phyloP scores from a whole-genome alignment of 1,284 basidiomycete species.

The Pseudomicrostroma phylloplanum region DNA sequence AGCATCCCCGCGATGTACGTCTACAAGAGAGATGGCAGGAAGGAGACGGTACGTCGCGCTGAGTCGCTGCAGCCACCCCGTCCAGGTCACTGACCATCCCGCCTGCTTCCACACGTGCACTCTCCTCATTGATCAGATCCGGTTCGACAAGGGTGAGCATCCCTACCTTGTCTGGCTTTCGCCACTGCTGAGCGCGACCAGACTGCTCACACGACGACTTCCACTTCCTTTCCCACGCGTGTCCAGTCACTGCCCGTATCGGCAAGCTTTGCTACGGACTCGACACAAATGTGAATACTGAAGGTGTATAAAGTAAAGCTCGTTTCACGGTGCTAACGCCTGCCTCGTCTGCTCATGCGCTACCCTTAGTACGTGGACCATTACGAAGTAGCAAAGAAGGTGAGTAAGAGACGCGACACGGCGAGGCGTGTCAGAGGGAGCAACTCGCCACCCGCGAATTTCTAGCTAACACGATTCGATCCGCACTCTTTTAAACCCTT shows the following conservation, averaged over 20 bases:
- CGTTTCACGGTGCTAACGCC: neutral
- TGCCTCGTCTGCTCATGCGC: neutral
- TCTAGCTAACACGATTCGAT: neutral
- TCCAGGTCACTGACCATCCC: no score
- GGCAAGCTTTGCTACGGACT: constrained; percentile 96
- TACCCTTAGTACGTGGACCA: constrained; percentile 2
- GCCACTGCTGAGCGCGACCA: no score
- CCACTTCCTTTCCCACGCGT: neutral
- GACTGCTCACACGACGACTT: neutral
- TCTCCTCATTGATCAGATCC: neutral
- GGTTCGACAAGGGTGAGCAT: neutral
- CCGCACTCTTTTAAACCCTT: neutral
- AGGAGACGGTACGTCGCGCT: constrained; percentile 12
- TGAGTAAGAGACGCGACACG: neutral
- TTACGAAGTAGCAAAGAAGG: constrained; percentile 6
- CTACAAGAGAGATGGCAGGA: constrained; percentile 17
- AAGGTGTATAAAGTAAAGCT: neutral
- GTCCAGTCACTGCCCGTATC: constrained; percentile 62
- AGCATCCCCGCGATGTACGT: constrained; percentile 10
- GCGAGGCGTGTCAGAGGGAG: no score
- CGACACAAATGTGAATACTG: constrained; percentile 56
- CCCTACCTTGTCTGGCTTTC: no score
- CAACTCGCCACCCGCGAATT: neutral
- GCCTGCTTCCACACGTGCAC: neutral
- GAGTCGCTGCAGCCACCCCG: neutral